phyloP scores from a whole-genome alignment of 2,329 filamentous ascomycete genomes.

The Chaetomium sp. region DNA sequence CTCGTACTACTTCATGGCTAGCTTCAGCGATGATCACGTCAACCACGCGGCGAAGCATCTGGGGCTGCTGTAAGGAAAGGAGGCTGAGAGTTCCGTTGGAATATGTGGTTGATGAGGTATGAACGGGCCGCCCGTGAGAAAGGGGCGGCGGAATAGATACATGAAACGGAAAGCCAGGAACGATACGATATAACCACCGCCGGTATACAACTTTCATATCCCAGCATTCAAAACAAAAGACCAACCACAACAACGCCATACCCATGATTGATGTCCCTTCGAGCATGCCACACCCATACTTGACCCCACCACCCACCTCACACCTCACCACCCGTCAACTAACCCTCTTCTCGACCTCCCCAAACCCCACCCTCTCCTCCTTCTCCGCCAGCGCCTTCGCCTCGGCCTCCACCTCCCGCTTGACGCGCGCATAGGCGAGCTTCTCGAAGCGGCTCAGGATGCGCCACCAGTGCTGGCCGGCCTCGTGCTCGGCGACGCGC shows the following conservation, averaged over 20 bases:
- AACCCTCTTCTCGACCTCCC: constrained; percentile 2
- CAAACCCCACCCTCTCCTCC: constrained; percentile 15
- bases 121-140: neutral
- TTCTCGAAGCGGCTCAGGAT: constrained; percentile 85
- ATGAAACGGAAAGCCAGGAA: neutral
- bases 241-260: neutral
- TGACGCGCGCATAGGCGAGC: constrained; percentile 78
- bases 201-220: constrained; percentile 2
- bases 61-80: constrained; percentile 34
- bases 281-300: neutral
- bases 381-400: constrained; percentile 40
- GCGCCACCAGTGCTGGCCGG: constrained; percentile 90
- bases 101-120: neutral
- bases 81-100: neutral
- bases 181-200: neutral
- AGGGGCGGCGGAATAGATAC: neutral
- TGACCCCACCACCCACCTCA: no score
- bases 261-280: neutral
- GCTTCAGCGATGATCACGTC: constrained; percentile 87
- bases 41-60: constrained; percentile 89
- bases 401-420: constrained; percentile 64
- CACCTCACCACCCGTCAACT: neutral
- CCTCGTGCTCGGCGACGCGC: constrained; percentile 81
- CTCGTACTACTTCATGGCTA: constrained; percentile 95
- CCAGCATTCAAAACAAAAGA: neutral